A percentile compares a stretch with the other conserved stretches of the same genome.
Conservation (phyloP, 2,329 filamentous ascomycete genomes). For the Chaetomium strumarium region DNA sequence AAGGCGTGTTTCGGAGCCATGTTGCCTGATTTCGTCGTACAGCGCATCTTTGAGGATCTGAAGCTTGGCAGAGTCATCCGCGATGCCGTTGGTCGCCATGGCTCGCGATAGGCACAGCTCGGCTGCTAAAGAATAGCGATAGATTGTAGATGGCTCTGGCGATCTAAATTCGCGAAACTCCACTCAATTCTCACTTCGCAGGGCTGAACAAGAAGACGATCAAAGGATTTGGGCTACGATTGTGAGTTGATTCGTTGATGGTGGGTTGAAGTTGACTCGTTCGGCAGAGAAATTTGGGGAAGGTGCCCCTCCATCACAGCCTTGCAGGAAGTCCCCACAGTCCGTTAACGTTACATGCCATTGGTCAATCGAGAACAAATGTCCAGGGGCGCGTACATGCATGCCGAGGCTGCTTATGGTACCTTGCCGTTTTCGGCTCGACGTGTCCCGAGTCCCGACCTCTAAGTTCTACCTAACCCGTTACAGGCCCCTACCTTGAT, state of each 20-base stretch:
- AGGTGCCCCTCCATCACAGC: conserved; percentile 23
- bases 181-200: too few species aligned
- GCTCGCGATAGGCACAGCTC: neutral
- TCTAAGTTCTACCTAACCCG: too few species aligned
- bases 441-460: too few species aligned
- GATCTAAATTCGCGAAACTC: neutral
- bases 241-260: neutral
- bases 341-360: neutral
- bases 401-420: too few species aligned
- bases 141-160: too few species aligned
- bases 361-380: neutral
- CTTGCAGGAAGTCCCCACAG: conserved; percentile 7
- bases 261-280: neutral
- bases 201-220: neutral
- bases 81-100: conserved; percentile 14
- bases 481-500: too few species aligned
- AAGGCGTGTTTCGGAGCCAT: conserved; percentile 41
- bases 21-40: conserved; percentile 50
- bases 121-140: too few species aligned
- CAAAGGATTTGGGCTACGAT: neutral
- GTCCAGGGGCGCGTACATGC: too few species aligned
- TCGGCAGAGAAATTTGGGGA: conserved; percentile 17
- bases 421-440: too few species aligned
- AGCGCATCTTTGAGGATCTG: conserved; percentile 50
- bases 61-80: conserved; percentile 34